Evolutionary conservation across 495 filamentous ascomycete genomes (phyloP).

Genomic region (Pyrenula massariospora): DNA sequence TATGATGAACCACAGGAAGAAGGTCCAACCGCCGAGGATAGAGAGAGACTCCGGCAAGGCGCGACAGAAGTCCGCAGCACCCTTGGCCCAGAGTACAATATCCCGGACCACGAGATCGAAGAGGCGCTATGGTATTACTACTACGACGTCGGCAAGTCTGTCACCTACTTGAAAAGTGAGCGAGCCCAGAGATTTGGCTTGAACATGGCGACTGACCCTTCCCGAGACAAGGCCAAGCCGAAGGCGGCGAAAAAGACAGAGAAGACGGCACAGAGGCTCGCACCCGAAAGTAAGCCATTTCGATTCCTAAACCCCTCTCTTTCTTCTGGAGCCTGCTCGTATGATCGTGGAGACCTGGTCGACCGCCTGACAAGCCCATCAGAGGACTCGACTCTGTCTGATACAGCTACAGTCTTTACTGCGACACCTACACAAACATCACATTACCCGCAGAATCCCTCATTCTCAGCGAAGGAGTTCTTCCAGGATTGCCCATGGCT

Average conservation of each 20-base stretch:
- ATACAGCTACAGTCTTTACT: no score
- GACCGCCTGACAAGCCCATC: neutral
- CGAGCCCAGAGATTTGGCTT: constrained; percentile 12
- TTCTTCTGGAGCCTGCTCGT: neutral
- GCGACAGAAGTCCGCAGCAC: constrained; percentile 24
- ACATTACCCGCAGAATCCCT: no score
- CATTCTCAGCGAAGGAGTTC: constrained; percentile 37
- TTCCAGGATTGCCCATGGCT: constrained; percentile 85
- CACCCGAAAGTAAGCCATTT: neutral
- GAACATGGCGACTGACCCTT: neutral
- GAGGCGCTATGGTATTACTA: constrained; percentile 94
- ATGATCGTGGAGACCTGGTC: neutral
- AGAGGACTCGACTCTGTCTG: no score
- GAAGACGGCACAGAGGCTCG: neutral
- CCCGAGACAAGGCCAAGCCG: constrained; percentile 4
- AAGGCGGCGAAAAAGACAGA: constrained; percentile 22
- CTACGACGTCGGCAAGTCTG: constrained; percentile 78
- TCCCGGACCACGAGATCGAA: constrained; percentile 53
- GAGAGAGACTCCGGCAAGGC: constrained; percentile 26
- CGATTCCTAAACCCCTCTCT: neutral
- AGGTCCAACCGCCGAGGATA: constrained; percentile 22
- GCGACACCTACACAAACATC: no score
- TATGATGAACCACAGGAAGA: constrained; percentile 19
- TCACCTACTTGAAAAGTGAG: constrained; percentile 62
- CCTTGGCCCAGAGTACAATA: constrained; percentile 25